Conservation (phyloP, 2,329 filamentous ascomycete species). For the Cyphellophora attinorum region DNA sequence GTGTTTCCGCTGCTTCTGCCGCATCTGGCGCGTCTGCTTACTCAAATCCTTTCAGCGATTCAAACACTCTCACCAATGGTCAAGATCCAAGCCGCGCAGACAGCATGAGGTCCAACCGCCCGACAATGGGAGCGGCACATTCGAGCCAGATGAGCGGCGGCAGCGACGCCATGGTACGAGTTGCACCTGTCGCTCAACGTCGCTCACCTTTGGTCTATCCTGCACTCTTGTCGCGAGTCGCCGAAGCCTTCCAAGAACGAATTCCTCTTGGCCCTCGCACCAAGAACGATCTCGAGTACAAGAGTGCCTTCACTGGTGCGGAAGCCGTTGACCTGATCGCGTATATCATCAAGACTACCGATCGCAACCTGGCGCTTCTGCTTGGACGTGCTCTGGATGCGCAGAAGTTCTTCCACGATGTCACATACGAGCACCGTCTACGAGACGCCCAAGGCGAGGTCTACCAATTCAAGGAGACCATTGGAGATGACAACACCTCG, state of each 20-base stretch:
- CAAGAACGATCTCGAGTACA: slow-evolving; percentile 95
- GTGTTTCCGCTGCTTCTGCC: slow-evolving; percentile 96
- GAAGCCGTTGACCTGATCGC: slow-evolving; percentile 93
- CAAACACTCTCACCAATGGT: slow-evolving; percentile 55
- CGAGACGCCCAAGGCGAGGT: slow-evolving; percentile 91
- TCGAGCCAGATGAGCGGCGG: slow-evolving; percentile 37
- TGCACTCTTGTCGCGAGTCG: slow-evolving; percentile 84
- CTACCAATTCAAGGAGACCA: slow-evolving; percentile 90
- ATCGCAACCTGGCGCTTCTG: slow-evolving; percentile 84
- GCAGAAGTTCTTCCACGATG: slow-evolving; percentile 98
- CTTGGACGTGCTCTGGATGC: slow-evolving; percentile 87
- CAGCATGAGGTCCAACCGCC: slow-evolving; percentile 46
- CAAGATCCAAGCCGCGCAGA: too few relatives aligned
- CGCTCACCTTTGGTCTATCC: slow-evolving; percentile 84
- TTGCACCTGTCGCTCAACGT: slow-evolving; percentile 53
- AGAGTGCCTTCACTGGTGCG: slow-evolving; percentile 89
- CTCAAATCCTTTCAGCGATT: slow-evolving; percentile 14
- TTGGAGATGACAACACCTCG: slow-evolving; percentile 61
- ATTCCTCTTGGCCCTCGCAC: slow-evolving; percentile 78
- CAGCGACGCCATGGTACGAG: too few relatives aligned
- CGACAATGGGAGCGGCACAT: too few relatives aligned
- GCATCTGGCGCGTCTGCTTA: slow-evolving; percentile 49
- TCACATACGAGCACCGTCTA: slow-evolving; percentile 91
- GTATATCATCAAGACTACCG: slow-evolving; percentile 94
- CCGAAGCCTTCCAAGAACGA: slow-evolving; percentile 82